These are phyloP conservation scores for Boletus subparvulus DNA, from an alignment of 768 basidiomycete species.

Conservation along the genomic window DNA sequence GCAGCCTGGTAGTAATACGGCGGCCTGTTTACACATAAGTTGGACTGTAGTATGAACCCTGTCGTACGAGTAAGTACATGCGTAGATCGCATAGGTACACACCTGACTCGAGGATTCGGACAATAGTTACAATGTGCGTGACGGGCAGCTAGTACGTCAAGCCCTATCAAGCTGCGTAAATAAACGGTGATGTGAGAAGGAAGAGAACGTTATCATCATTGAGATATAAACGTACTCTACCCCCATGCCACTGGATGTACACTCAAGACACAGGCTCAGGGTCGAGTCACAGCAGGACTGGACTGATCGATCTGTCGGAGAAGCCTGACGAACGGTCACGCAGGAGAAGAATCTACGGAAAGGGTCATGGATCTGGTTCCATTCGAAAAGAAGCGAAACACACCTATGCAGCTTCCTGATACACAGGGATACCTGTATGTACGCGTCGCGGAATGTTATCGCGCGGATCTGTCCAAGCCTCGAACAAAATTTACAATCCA, in stretches of 20 bases:
- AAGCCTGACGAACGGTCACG: constrained; percentile 32
- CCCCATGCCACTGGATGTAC: constrained; percentile 28
- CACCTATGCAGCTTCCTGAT: constrained; percentile 37
- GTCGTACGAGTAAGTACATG: constrained; percentile 6
- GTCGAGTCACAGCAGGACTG: constrained; percentile 29
- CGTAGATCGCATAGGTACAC: constrained; percentile 10
- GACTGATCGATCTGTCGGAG: constrained; percentile 28
- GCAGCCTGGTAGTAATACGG: constrained; percentile 29
- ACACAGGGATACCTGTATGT: constrained; percentile 36
- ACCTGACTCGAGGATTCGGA: constrained; percentile 26
- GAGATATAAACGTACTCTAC: constrained; percentile 33
- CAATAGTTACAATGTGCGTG: constrained; percentile 26
- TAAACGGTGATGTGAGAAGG: constrained; percentile 9
- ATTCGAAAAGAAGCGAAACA: constrained; percentile 21
- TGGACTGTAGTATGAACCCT: constrained; percentile 29
- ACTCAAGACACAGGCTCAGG: constrained; percentile 31
- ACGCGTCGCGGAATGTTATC: constrained; percentile 25
- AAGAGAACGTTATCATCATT: constrained; percentile 1
- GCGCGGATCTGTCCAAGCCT: constrained; percentile 28
- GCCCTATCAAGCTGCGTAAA: constrained; percentile 31
- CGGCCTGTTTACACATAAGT: constrained; percentile 11
- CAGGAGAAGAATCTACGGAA: constrained; percentile 33
- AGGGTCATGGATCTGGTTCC: constrained; percentile 18
- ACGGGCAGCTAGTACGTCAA: constrained; percentile 32
- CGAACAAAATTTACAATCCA: constrained; percentile 26